Conservation (phyloP, 2,329 filamentous ascomycete genomes). For the Fusarium neocosmosporiellum region DNA sequence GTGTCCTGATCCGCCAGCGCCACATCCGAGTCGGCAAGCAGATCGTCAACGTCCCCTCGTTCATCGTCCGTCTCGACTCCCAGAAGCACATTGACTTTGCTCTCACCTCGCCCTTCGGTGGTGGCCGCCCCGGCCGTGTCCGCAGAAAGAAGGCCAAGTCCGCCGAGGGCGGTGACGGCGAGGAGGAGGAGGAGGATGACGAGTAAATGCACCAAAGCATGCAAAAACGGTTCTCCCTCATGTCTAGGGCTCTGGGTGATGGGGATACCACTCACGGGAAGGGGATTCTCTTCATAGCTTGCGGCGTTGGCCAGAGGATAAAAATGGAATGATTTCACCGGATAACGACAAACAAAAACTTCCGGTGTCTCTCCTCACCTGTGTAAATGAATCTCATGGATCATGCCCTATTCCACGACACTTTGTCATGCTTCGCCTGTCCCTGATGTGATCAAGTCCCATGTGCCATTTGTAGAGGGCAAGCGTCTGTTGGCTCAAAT, state of each 20-base stretch:
- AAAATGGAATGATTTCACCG: slow-evolving; percentile 57
- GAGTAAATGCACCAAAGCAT: slow-evolving; percentile 61
- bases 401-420: slow-evolving; percentile 35
- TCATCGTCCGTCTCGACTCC: slow-evolving; percentile 99
- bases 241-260: slow-evolving; percentile 45
- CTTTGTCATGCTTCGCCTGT: slow-evolving; percentile 9
- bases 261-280: slow-evolving; percentile 53
- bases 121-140: slow-evolving; percentile 96
- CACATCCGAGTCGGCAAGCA: slow-evolving; percentile 99
- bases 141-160: slow-evolving; percentile 99
- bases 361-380: slow-evolving; percentile 34
- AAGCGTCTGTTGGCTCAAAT: not conserved
- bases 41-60: slow-evolving; percentile 99
- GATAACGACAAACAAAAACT: slow-evolving; percentile 40
- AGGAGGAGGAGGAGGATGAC: slow-evolving; percentile 88
- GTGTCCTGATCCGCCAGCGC: slow-evolving; percentile 99
- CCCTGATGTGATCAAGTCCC: slow-evolving; percentile 18
- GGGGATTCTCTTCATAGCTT: slow-evolving; percentile 59
- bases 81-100: slow-evolving; percentile 99
- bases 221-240: slow-evolving; percentile 46
- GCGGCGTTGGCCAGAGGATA: slow-evolving; percentile 64
- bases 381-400: slow-evolving; percentile 41
- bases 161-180: slow-evolving; percentile 84
- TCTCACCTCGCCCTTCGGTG: slow-evolving; percentile 96
- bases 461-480: not conserved